Base-by-base conservation (phyloP, 768 basidiomycete species). In the Tylopilus rubrobrunneus region DNA sequence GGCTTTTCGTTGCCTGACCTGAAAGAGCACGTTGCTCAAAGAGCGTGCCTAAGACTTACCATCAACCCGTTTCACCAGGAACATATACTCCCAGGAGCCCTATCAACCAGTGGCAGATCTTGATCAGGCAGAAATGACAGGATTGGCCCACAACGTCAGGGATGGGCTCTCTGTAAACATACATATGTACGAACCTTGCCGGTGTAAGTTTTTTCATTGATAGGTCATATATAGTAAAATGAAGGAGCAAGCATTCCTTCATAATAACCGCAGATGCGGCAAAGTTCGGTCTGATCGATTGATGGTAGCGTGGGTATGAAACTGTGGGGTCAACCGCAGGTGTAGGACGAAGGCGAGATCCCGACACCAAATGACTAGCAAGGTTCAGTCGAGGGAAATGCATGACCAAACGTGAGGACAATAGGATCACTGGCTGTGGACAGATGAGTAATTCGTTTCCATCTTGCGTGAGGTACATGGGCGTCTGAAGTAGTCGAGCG, bases 401-500 rank as follows among this genome's bases (percentile, higher is more conserved):
- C 42, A 54, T 53, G 45, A 34, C 51, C 25, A 31, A 53, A 54
- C 33, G 28, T 23, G 46, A 56, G 57, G 37, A 55, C 48, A 59
- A 55, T 52, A 50, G 39, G 25, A 47, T 45, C 25, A 28, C 31
- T 48, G 53, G 43, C 39, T 57, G 43, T 43, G 59, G 47, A 45
- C 12, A 34, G 46, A 52, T 68, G 55, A 58, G 59, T 70, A 63
- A 69, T 61, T 55, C 36, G 68, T 66, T 59, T n/a, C 61, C 49
- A 55, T 41, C 49, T 56, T 44, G 14, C 14, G 36, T 48, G 59
- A 62, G 55, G 56, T 59, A 57, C 59, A 65, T 63, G 62, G 58
- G 60, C 60, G 60, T 45, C 53, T 62, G 41, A 34, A 48, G 45
- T 51, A 45, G 40, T 47, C 27, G 57, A 51, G 48, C 23, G 37